Evolutionary conservation across 2,329 filamentous ascomycete genomes (phyloP), one percentile per base, ranked within the genome.

Genomic region (Dissoconium aciculare): DNA sequence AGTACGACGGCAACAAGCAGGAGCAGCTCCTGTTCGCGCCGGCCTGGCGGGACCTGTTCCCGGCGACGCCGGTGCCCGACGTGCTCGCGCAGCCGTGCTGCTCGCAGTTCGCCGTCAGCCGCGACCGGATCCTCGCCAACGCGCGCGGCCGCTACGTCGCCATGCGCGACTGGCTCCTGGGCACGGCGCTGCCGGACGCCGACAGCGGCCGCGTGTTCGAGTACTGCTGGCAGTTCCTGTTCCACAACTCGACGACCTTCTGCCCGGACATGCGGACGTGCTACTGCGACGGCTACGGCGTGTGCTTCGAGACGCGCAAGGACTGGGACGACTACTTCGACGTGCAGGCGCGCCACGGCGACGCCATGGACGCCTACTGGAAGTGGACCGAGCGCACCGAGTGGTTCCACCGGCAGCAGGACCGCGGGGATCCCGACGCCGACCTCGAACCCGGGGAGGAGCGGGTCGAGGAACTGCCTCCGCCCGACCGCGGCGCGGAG

Each of bases 161-260:
- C 43, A 67, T 71, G 40, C 61, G 71, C 13, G 63, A 73, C 39
- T 76, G 71, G 71, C 51, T 75, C 3, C 54, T 73, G 16, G 57
- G 59, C 8, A 72, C 68, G 0, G 53, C 62, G 14, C 47, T 74
- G 16, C 56, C 54, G 13, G 68, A 74, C 43, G 62, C 60, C 19
- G 54, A 73, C 14, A 66, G 65, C 4, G 71, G 71, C 2, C 60
- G 71, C 3, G 59, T 74, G 10, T 74, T 69, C 58, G 71, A 76
- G 46, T 75, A 75, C 44, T 52, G 73, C 3, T 76, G 71, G 71
- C 69, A 74, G 35, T 69, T 64, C 36, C 59, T 75, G 9, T 74
- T 74, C 46, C 66, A 67, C 0, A 64, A 63, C 2, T 38, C 56
- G n/a, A 54, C 58, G 5, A 47, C 61, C 5, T 55, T 58, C 31